Evolutionary conservation across 2,329 filamentous ascomycete genomes (phyloP).

Genomic region (Neonectria hederae): DNA sequence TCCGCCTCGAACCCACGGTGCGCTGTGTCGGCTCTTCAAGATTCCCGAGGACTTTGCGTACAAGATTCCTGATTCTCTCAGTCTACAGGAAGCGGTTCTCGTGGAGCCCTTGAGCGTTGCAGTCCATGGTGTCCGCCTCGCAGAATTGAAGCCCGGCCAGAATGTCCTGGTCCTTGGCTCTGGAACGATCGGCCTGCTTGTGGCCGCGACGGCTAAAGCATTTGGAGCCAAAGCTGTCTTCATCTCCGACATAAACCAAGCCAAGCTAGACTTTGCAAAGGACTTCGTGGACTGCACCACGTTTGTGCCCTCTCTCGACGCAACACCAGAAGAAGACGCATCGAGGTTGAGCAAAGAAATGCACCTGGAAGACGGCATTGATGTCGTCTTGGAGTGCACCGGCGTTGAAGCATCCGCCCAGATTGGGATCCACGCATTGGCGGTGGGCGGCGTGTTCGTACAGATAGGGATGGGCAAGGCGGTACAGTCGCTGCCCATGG

Average conservation of each 20-base stretch:
- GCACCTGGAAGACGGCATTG: slow-evolving; percentile 78
- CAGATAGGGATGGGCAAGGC: slow-evolving; percentile 33
- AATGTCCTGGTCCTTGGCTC: slow-evolving; percentile 87
- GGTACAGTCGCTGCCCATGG: slow-evolving; percentile 60
- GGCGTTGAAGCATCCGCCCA: slow-evolving; percentile 32
- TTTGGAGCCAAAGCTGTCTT: slow-evolving; percentile 74
- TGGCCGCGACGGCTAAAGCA: slow-evolving; percentile 82
- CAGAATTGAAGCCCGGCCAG: slow-evolving; percentile 74
- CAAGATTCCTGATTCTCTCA: slow-evolving; percentile 79
- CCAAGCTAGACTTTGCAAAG: slow-evolving; percentile 33
- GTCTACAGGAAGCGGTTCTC: slow-evolving; percentile 84
- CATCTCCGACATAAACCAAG: slow-evolving; percentile 32
- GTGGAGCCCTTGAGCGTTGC: slow-evolving; percentile 88
- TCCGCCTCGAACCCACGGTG: slow-evolving; percentile 73
- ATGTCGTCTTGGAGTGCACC: slow-evolving; percentile 32
- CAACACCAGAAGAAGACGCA: slow-evolving; percentile 26
- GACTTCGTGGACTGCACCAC: slow-evolving; percentile 18
- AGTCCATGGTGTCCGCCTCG: slow-evolving; percentile 83
- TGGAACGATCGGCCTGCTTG: slow-evolving; percentile 86
- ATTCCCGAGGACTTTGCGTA: slow-evolving; percentile 92
- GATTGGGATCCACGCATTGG: slow-evolving; percentile 18
- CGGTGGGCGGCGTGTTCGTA: slow-evolving; percentile 26
- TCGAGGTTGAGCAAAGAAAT: slow-evolving; percentile 5
- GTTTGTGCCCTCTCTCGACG: not conserved
- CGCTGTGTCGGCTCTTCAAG: slow-evolving; percentile 73